phyloP scores from a whole-genome alignment of 345 rosid genomes.

The Boechera divaricarpa region DNA sequence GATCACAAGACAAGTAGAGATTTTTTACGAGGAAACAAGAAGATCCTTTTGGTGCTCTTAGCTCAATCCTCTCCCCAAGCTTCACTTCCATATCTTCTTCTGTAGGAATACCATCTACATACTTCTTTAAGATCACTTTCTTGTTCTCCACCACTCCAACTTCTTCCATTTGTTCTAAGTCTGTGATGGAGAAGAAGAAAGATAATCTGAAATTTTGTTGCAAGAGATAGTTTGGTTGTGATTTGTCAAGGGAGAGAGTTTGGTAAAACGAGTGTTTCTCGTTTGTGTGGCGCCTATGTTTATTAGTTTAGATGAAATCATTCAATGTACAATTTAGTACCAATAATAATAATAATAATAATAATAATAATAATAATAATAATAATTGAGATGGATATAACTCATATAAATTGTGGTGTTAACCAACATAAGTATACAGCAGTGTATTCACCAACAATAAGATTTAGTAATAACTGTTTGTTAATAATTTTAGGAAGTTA shows the following conservation, averaged over 20 bases:
- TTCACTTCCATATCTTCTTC: slow-evolving; percentile 50
- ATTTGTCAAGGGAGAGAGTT: slow-evolving; percentile 25
- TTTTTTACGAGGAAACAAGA: slow-evolving; percentile 51
- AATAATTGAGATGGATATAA: too few relatives aligned
- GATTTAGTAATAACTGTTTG: too few relatives aligned
- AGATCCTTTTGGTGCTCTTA: slow-evolving; percentile 46
- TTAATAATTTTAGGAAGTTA: too few relatives aligned
- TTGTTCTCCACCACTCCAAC: slow-evolving; percentile 42
- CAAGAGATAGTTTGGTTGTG: not conserved
- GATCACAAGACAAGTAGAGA: slow-evolving; percentile 61
- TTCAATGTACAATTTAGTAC: not conserved
- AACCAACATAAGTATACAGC: too few relatives aligned
- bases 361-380: too few relatives aligned
- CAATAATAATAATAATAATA: not conserved
- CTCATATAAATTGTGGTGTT: too few relatives aligned
- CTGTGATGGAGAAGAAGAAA: slow-evolving; percentile 12
- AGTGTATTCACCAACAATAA: too few relatives aligned
- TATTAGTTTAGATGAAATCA: not conserved
- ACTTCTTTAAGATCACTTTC: slow-evolving; percentile 48
- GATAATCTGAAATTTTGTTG: too few relatives aligned
- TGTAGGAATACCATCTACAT: slow-evolving; percentile 42
- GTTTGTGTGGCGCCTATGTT: not conserved
- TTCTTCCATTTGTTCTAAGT: slow-evolving; percentile 8
- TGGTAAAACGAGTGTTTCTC: slow-evolving; percentile 36
- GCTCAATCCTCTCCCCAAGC: slow-evolving; percentile 30